Base-by-base conservation (phyloP, 306 rosid species). In the Quercus agrifolia region DNA sequence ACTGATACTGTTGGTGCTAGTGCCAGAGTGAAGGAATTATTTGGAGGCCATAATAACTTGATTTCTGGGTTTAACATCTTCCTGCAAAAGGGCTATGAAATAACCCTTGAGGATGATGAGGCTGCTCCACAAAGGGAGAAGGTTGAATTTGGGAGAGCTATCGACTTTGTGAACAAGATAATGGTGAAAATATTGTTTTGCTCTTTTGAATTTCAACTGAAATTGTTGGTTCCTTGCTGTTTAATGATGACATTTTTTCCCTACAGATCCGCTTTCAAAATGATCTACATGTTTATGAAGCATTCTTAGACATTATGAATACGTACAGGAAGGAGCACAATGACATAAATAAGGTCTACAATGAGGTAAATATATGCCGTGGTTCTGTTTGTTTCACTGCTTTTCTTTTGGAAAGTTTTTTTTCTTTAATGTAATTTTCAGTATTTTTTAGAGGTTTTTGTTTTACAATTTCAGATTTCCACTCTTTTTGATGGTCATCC, bases 301-400 rank as follows among this genome's bases (percentile, higher is more conserved):
- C 97, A 82, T 96, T 96, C 82, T 86, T 96, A 77, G 99, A 96
- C 87, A 90, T 96, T 86, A 85, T 96, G 90, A 91, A 93, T 84
- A 84, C 90, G 97, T 96, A 96, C 75, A 91, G 98, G 78, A 96
- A 96, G 88, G 99, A 96, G 89, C 94, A 90, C 85, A 96, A 96
- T 90, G 93, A 90, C 79, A 96, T 96, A 38, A 85, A 80, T 25
- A 97, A 93, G 80, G 99, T 93, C 78, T 96, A 96, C 74, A 83
- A 79, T 63, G 98, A 96, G 99, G 99, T 96, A 83, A 72, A 74
- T 57, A 27, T 28, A 44, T 75, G 77, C 76, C 63, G 54, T 71
- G 72, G 27, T 31, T 44, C 72, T 44, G 33, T 19, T 51, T 12
- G 14, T 44, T 28, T 6, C 21, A 38, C 56, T 20, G 30, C 18